A percentile compares a stretch with the other conserved stretches of the same genome.
phyloP scores from a whole-genome alignment of 345 rosid genomes.

The Toxicodendron radicans region DNA sequence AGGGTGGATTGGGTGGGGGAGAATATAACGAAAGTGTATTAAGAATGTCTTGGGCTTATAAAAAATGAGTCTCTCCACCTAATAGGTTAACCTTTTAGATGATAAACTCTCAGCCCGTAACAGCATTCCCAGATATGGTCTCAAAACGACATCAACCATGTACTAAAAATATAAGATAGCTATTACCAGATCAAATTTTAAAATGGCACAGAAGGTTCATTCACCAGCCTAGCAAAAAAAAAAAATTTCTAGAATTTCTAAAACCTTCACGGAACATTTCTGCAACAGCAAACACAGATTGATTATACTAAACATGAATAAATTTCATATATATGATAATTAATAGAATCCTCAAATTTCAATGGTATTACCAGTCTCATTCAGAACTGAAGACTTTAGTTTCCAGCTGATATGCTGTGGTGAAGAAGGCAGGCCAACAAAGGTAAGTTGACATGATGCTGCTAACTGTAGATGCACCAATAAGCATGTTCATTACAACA shows the following conservation, averaged over 20 bases:
- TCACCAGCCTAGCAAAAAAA: neutral
- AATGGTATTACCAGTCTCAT: conserved; percentile 22
- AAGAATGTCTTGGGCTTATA: no score
- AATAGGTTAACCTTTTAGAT: no score
- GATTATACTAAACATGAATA: neutral
- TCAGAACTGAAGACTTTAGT: conserved; percentile 53
- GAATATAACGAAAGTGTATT: no score
- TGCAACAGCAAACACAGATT: neutral
- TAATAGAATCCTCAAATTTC: neutral
- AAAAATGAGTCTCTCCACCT: no score
- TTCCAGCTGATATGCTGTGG: conserved; percentile 72
- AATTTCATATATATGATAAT: neutral
- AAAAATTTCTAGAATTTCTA: neutral
- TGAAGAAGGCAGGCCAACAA: conserved; percentile 93
- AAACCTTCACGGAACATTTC: neutral
- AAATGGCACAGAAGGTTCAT: neutral
- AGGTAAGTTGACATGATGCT: conserved; percentile 82
- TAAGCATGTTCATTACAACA: conserved; percentile 93
- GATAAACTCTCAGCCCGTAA: no score
- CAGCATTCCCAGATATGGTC: no score
- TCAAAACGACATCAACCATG: no score
- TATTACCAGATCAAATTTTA: no score
- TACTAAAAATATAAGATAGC: no score
- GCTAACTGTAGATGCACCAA: conserved; percentile 77
- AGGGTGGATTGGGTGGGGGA: no score